Evolutionary conservation across 345 rosid species (phyloP).

Genomic region (Corymbia maculata): DNA sequence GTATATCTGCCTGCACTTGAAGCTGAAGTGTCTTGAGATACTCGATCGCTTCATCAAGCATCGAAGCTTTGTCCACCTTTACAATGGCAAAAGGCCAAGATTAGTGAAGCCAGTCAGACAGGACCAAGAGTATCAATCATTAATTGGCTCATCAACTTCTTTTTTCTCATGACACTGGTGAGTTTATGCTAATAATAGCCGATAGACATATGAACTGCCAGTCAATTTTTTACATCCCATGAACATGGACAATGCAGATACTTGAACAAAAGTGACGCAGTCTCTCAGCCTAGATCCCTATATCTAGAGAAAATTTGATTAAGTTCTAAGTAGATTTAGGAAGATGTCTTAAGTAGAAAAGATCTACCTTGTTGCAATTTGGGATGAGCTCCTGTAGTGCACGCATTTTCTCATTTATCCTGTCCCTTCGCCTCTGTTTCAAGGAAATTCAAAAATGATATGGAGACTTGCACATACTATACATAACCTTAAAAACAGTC

Average conservation of each 20-base stretch:
- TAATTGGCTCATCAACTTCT: neutral
- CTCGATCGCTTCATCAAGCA: constrained; percentile 96
- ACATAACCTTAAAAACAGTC: neutral
- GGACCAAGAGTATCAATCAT: neutral
- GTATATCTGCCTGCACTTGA: constrained; percentile 60
- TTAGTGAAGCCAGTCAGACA: neutral
- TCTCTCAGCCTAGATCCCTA: neutral
- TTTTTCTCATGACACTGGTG: neutral
- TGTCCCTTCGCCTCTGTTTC: constrained; percentile 79
- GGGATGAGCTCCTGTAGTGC: constrained; percentile 93
- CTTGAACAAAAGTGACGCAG: neutral
- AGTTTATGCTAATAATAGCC: neutral
- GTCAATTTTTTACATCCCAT: neutral
- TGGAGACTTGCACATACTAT: neutral
- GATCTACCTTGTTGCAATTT: constrained; percentile 73
- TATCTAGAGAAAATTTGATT: neutral
- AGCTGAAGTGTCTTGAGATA: constrained; percentile 83
- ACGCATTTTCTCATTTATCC: constrained; percentile 93
- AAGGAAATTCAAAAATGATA: neutral
- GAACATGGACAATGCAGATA: neutral
- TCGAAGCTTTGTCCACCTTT: constrained; percentile 93
- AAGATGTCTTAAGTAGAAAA: neutral
- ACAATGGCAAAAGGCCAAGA: constrained; percentile 4
- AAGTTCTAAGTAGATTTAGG: neutral
- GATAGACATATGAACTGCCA: neutral